These are phyloP conservation scores for Lachnellula hyalina DNA, from an alignment of 2,329 filamentous ascomycete genomes.

Conservation along the genomic window DNA sequence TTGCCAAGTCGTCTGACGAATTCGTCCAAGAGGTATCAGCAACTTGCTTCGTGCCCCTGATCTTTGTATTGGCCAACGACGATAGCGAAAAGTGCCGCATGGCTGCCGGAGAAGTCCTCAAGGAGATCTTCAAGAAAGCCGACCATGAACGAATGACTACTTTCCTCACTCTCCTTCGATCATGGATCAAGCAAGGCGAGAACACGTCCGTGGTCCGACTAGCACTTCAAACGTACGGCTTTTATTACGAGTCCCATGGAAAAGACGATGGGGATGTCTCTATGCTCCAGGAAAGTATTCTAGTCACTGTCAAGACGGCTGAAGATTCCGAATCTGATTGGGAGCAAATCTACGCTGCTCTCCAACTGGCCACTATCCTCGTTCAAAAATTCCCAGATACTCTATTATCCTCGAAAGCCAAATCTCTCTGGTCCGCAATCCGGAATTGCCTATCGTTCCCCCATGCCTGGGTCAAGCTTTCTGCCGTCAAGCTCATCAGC, in stretches of 20 bases:
- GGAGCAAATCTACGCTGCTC: constrained; percentile 68
- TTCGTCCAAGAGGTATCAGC: constrained; percentile 76
- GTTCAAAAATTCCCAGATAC: constrained; percentile 59
- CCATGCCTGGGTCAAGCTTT: constrained; percentile 70
- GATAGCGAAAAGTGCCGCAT: constrained; percentile 80
- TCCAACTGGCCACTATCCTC: constrained; percentile 65
- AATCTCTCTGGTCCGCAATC: constrained; percentile 66
- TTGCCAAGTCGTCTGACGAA: constrained; percentile 77
- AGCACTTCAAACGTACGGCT: constrained; percentile 73
- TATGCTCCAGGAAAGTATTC: constrained; percentile 47
- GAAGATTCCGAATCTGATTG: constrained; percentile 55
- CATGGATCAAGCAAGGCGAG: constrained; percentile 71
- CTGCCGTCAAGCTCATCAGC: constrained; percentile 67
- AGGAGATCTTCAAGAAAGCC: constrained; percentile 72
- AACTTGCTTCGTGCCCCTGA: constrained; percentile 78
- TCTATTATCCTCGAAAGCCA: constrained; percentile 55
- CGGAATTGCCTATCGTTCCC: constrained; percentile 66
- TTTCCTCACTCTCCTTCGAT: constrained; percentile 65
- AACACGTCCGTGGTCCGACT: constrained; percentile 67
- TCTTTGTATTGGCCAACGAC: constrained; percentile 83
- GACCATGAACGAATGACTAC: constrained; percentile 66
- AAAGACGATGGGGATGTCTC: constrained; percentile 53
- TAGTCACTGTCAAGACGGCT: constrained; percentile 45
- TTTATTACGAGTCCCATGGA: constrained; percentile 71
- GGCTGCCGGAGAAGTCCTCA: constrained; percentile 73